Evolutionary conservation across 345 rosid species (phyloP), one percentile per base, ranked within the genome.

Genomic region (Viola odorata): DNA sequence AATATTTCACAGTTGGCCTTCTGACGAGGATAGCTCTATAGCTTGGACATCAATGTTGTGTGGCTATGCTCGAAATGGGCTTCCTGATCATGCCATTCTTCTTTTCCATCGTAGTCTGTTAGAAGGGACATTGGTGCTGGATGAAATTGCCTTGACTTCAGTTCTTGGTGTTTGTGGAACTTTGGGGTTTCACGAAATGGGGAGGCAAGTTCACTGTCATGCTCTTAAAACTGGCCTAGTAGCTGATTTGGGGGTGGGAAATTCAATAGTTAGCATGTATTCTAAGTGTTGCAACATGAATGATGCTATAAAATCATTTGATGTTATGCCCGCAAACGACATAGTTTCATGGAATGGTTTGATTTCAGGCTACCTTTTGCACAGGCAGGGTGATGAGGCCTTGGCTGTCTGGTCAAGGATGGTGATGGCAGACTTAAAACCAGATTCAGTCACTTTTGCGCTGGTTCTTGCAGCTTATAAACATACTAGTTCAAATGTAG

Each of bases 291-390:
- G 64, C 59, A 67, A 64, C 70, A 74, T 67, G 45, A 61, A 39
- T 50, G 73, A 73, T 49, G 86, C 96, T 36, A 67, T 80, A 50
- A 79, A 70, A 70, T 66, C 74, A 45, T 89, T 89, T 61, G 59
- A 80, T 62, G 12, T 37, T 3, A 84, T 87, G 86, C 75, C 61
- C 32, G 60, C 59, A 37, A 85, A 68, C 39, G 81, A 89, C 61
- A 50, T 79, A 66, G 81, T 87, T 57, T 87, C 94, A 6, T 89
- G 95, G 96, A 89, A 89, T 75, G 73, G 86, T 68, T 78, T 92
- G 75, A 70, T 92, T 59, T 71, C 87, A 4, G 84, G 88, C 48
- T 78, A 80, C 71, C 73, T 84, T 63, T 84, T 92, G 68, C 85
- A 84, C 63, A 76, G 89, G 66, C 76, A 82, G 45, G 98, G 96